Evolutionary conservation across 768 basidiomycete species (phyloP), one percentile per base, ranked within the genome.

Genomic region (Boletus subparvulus): DNA sequence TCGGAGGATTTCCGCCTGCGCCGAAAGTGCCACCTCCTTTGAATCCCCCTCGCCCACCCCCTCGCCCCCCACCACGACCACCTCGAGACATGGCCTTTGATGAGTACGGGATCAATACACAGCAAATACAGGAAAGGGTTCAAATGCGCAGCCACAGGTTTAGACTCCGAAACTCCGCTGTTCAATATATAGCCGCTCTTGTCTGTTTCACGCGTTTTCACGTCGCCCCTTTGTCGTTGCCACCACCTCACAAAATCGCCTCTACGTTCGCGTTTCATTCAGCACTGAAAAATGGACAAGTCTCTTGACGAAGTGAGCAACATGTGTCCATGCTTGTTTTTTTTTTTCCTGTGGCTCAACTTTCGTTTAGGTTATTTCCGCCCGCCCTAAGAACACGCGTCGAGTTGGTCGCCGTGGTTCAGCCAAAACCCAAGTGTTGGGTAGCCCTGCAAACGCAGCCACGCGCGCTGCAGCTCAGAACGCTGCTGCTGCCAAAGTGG

Each of bases 271-370:
- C 30, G 7, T 37, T 32, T 40, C 21, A 17, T 30, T 49, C 43
- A 13, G 28, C 6, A 55, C 35, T 42, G 37, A 60, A 72, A 61
- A 69, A 90, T 93, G 87, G 90, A 93, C 76, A 88, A 88, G 76
- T 81, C 88, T 65, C 87, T 93, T 57, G 90, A 93, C 70, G 87
- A 92, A 56, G 90, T 93, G 21, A 82, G 77, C 33, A n/a, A 13
- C 50, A 52, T 48, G 47, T 35, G 57, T 44, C 11, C 12, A 19
- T 16, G 14, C 1, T 39, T 35, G 45, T 52, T 63, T 64, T 54
- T 58, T 35, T 63, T 64, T 52, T 58, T 35, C 16, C 17, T 7
- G 14, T 39, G 6, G 10, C 54, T 61, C 6, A 61, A 58, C 13
- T 57, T 62, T 43, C 64, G 32, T 43, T 37, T 35, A 91, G 89